Percentiles rank a stretch among this genome's conserved stretches.
Conservation (phyloP, 768 basidiomycete species). For the Boletus subparvulus region DNA sequence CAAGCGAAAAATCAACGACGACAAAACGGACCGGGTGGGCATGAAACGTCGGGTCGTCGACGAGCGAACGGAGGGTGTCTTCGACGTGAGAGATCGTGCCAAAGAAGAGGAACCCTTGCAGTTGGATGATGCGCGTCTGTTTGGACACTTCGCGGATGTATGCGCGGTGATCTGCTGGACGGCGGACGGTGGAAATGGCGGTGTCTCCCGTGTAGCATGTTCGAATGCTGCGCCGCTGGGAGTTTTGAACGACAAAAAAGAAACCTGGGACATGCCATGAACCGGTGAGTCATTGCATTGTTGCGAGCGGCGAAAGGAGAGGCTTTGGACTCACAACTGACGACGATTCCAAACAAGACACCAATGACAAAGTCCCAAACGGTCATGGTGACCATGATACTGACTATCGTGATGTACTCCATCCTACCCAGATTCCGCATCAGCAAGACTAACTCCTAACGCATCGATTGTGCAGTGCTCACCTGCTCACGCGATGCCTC, state of each 20-base stretch:
- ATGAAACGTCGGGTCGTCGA: conserved; percentile 70
- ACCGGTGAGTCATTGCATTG: neutral
- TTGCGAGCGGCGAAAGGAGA: neutral
- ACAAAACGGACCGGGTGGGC: conserved; percentile 84
- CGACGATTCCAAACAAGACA: conserved; percentile 86
- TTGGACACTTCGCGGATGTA: conserved; percentile 92
- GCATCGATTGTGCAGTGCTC: conserved; percentile 23
- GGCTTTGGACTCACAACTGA: conserved; percentile 66
- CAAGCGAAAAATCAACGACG: conserved; percentile 82
- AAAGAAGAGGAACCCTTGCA: conserved; percentile 94
- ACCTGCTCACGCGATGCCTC: conserved; percentile 79
- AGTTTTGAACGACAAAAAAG: conserved; percentile 97
- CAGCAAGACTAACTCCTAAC: neutral
- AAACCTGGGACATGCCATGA: conserved; percentile 48
- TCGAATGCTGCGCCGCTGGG: conserved; percentile 80
- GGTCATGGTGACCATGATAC: conserved; percentile 92
- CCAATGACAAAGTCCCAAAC: conserved; percentile 93
- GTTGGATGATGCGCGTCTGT: conserved; percentile 82
- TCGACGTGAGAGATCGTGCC: conserved; percentile 93
- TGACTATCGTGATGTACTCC: conserved; percentile 80
- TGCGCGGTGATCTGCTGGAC: conserved; percentile 82
- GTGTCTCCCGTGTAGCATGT: conserved; percentile 79
- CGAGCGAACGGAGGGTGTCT: conserved; percentile 73
- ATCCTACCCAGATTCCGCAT: conserved; percentile 39
- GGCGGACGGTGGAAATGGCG: conserved; percentile 86